These are phyloP conservation scores for Pseudogymnoascus pannorum DNA, from an alignment of 2,329 filamentous ascomycete species.

Conservation along the genomic window DNA sequence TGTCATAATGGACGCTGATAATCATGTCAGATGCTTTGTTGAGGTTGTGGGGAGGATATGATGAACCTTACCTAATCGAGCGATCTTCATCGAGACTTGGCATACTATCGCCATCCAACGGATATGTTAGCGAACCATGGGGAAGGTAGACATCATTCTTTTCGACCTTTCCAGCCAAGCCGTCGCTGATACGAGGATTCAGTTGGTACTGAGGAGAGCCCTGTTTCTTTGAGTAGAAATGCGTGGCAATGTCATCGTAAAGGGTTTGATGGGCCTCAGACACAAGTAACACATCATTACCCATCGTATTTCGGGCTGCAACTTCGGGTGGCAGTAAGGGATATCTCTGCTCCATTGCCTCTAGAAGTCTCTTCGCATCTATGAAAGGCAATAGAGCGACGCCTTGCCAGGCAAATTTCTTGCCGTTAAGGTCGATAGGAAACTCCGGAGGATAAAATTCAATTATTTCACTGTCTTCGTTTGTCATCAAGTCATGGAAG, in stretches of 20 bases:
- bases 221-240: slow-evolving; percentile 90
- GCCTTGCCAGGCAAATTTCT: slow-evolving; percentile 98
- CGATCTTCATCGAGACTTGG: slow-evolving; percentile 77
- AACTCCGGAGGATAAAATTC: slow-evolving; percentile 98
- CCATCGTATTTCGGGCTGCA: slow-evolving; percentile 66
- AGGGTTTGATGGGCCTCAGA: slow-evolving; percentile 72
- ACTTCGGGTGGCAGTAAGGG: slow-evolving; percentile 72
- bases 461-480: slow-evolving; percentile 82
- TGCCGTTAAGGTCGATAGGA: slow-evolving; percentile 87
- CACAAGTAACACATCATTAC: slow-evolving; percentile 74
- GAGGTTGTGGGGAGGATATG: neutral
- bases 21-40: slow-evolving; percentile 19
- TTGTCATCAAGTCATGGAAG: slow-evolving; percentile 86
- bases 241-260: slow-evolving; percentile 74
- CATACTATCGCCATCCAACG: slow-evolving; percentile 63
- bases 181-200: slow-evolving; percentile 66
- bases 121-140: slow-evolving; percentile 72
- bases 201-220: slow-evolving; percentile 60
- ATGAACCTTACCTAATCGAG: slow-evolving; percentile 63
- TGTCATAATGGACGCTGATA: slow-evolving; percentile 72
- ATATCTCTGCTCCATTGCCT: slow-evolving; percentile 77
- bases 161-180: slow-evolving; percentile 70
- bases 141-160: slow-evolving; percentile 81
- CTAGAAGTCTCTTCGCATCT: slow-evolving; percentile 77
- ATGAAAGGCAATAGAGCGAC: slow-evolving; percentile 93